These are phyloP conservation scores for Cordyceps javanica DNA, from an alignment of 2,329 filamentous ascomycete species.

Conservation along the genomic window DNA sequence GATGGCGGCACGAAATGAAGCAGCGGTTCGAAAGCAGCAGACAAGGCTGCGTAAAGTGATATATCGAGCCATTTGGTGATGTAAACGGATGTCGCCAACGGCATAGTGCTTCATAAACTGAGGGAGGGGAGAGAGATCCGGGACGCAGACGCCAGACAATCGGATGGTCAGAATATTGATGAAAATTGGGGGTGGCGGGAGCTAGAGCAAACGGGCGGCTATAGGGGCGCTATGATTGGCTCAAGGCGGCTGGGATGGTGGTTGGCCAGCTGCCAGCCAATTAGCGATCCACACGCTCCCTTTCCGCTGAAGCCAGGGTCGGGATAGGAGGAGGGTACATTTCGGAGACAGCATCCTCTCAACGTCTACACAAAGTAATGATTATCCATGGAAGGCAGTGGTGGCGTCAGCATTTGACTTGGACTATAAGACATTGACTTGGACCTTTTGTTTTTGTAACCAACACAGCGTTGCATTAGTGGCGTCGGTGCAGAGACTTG, in stretches of 20 bases:
- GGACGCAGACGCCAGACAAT: background rate
- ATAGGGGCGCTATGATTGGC: background rate
- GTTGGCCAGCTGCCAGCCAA: background rate
- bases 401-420: background rate
- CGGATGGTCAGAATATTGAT: background rate
- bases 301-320: background rate
- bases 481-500: background rate
- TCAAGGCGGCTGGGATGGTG: background rate
- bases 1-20: background rate
- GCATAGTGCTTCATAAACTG: no score
- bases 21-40: background rate
- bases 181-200: constrained; percentile 1
- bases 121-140: no score
- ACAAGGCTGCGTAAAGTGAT: background rate
- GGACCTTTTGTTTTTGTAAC: background rate
- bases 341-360: background rate
- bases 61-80: background rate
- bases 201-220: constrained; percentile 10
- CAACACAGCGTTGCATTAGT: constrained; percentile 4
- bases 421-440: background rate
- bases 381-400: background rate
- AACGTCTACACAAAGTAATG: background rate
- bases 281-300: background rate
- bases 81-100: background rate
- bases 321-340: no score